A percentile compares a stretch with the other conserved stretches of the same genome.
These are phyloP conservation scores for Fraxinus greggii DNA, from an alignment of 305 asterid species.

Conservation along the genomic window DNA sequence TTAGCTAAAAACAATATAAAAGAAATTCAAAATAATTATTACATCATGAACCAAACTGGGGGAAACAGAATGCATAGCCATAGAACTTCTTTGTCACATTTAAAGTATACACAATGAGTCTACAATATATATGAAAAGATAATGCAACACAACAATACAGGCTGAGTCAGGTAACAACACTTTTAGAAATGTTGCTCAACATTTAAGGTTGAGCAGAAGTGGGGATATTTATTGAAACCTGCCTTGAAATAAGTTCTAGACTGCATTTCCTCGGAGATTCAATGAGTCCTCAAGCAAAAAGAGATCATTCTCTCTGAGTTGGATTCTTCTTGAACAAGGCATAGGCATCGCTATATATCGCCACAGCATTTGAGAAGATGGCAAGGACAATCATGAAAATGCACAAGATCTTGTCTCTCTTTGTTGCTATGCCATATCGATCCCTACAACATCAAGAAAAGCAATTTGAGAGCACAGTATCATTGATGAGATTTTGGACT, in stretches of 20 bases:
- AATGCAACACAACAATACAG: background rate
- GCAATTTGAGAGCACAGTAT: background rate
- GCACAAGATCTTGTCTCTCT: conserved; percentile 66
- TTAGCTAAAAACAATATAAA: background rate
- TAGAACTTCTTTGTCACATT: background rate
- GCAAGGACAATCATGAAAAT: conserved; percentile 77
- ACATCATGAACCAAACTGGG: background rate
- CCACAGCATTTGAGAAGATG: conserved; percentile 72
- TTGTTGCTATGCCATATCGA: conserved; percentile 70
- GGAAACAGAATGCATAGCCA: background rate
- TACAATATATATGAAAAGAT: background rate
- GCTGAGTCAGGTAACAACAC: conserved; percentile 1
- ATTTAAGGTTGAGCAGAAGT: conserved; percentile 35
- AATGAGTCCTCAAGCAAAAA: background rate
- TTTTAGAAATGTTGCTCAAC: conserved; percentile 40
- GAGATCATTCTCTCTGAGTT: conserved; percentile 46
- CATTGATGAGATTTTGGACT: background rate
- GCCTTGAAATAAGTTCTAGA: conserved; percentile 12
- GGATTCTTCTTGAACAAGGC: conserved; percentile 75
- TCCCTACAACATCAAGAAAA: conserved; percentile 49
- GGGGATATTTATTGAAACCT: conserved; percentile 12
- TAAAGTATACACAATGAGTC: background rate
- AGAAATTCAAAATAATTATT: background rate
- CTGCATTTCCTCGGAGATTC: background rate
- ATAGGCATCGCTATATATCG: conserved; percentile 88